Evolutionary conservation across 129 eudicot species (phyloP).

Genomic region (Saposhnikovia divaricata): DNA sequence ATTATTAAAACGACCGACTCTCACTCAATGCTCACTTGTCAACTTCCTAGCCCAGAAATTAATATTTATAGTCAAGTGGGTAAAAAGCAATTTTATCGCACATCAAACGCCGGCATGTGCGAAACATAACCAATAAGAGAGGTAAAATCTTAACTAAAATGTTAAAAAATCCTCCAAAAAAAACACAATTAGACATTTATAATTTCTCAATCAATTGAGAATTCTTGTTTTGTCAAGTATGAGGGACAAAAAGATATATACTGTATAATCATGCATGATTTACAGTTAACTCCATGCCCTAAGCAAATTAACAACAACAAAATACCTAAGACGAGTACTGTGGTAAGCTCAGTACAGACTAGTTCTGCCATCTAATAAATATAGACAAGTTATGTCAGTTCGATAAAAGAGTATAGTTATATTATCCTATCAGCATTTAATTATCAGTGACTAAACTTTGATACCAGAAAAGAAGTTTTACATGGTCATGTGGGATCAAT

Average conservation of each 20-base stretch:
- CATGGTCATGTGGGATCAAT: background rate
- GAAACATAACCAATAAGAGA: background rate
- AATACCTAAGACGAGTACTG: background rate
- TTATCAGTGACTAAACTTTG: background rate
- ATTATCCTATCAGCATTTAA: background rate
- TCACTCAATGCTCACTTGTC: background rate
- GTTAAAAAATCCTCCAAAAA: background rate
- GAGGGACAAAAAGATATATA: background rate
- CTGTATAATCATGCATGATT: background rate
- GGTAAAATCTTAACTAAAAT: background rate
- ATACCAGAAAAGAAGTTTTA: too few relatives aligned
- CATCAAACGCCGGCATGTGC: background rate
- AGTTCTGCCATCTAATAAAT: too few relatives aligned
- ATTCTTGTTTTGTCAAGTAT: background rate
- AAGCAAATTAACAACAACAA: too few relatives aligned
- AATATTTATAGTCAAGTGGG: background rate
- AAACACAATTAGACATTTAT: background rate
- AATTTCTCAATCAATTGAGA: background rate
- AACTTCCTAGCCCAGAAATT: background rate
- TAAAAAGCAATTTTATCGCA: background rate
- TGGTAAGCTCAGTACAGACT: background rate
- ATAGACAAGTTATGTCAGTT: background rate
- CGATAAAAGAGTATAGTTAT: background rate
- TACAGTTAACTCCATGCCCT: background rate
- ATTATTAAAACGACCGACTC: background rate